Evolutionary conservation across 1,284 basidiomycete genomes (phyloP).

Genomic region (Tilletia caries): DNA sequence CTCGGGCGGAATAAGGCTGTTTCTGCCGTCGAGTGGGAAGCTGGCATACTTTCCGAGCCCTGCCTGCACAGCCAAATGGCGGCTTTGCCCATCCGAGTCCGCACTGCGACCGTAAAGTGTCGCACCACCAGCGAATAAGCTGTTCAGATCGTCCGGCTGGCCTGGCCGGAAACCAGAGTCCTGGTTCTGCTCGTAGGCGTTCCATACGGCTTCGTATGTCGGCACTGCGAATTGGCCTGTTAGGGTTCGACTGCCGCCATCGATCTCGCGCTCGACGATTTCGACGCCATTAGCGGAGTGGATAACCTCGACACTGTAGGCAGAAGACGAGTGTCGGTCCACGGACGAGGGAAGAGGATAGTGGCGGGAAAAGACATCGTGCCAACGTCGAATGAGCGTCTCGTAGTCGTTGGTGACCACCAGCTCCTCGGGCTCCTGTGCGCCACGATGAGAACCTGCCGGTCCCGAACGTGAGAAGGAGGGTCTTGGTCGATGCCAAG

Average conservation of each 20-base stretch:
- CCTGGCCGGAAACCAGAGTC: slow-evolving; percentile 42
- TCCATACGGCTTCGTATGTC: slow-evolving; percentile 72
- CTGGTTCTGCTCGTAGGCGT: slow-evolving; percentile 53
- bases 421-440: background rate
- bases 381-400: slow-evolving; percentile 83
- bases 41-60: slow-evolving; percentile 67
- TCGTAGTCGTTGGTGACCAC: slow-evolving; percentile 65
- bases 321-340: slow-evolving; percentile 6
- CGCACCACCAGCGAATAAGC: slow-evolving; percentile 51
- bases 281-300: slow-evolving; percentile 43
- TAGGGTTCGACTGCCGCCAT: slow-evolving; percentile 18
- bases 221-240: slow-evolving; percentile 63
- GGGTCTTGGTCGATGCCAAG: slow-evolving; percentile 65
- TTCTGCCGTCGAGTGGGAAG: slow-evolving; percentile 76
- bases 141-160: slow-evolving; percentile 68
- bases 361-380: slow-evolving; percentile 78
- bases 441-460: background rate
- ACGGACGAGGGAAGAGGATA: slow-evolving; percentile 60
- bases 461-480: slow-evolving; percentile 56
- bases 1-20: slow-evolving; percentile 73
- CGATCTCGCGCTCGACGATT: slow-evolving; percentile 51
- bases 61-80: slow-evolving; percentile 19
- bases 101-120: slow-evolving; percentile 1
- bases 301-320: slow-evolving; percentile 33
- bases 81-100: slow-evolving; percentile 63